Evolutionary conservation across 192 early-diverging fungal genomes (phyloP).

Genomic region (Rhizophagus sp.): DNA sequence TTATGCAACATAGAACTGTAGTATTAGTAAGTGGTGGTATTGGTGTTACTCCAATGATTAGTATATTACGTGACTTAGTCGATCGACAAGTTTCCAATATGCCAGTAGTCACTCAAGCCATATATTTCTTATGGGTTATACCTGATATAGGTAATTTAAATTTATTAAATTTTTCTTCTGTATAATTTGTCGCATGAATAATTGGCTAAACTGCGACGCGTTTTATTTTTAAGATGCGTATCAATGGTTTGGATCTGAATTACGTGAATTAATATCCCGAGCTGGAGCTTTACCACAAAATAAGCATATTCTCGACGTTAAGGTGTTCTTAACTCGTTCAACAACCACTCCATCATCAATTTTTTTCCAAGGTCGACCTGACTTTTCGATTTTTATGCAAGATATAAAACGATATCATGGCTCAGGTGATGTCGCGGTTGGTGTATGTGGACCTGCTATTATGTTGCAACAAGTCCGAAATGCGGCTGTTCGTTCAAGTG

Average conservation of each 20-base stretch:
- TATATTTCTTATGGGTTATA: slow-evolving; percentile 47
- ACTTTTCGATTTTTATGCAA: slow-evolving; percentile 31
- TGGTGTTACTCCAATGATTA: slow-evolving; percentile 45
- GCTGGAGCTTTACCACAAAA: background rate
- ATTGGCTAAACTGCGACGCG: background rate
- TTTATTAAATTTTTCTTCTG: background rate
- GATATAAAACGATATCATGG: slow-evolving; percentile 25
- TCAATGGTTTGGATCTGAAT: slow-evolving; percentile 19
- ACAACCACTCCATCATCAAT: slow-evolving; percentile 24
- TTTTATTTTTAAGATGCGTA: slow-evolving; percentile 20
- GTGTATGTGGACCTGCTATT: slow-evolving; percentile 39
- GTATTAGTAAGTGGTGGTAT: slow-evolving; percentile 39
- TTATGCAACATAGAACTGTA: slow-evolving; percentile 35
- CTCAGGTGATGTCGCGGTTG: slow-evolving; percentile 33
- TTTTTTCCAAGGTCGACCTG: slow-evolving; percentile 31
- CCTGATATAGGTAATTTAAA: slow-evolving; percentile 34
- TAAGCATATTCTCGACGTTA: slow-evolving; percentile 10
- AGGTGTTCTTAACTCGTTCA: slow-evolving; percentile 19
- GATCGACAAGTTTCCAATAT: slow-evolving; percentile 35
- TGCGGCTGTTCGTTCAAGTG: slow-evolving; percentile 28
- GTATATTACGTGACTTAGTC: slow-evolving; percentile 40
- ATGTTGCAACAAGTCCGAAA: slow-evolving; percentile 39
- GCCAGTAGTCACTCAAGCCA: slow-evolving; percentile 34
- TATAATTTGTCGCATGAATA: background rate
- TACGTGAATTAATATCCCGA: background rate